A percentile compares a stretch with the other conserved stretches of the same genome.
Evolutionary conservation across 352 stramenopile genomes (phyloP).

Genomic region (Phytophthora idaei): DNA sequence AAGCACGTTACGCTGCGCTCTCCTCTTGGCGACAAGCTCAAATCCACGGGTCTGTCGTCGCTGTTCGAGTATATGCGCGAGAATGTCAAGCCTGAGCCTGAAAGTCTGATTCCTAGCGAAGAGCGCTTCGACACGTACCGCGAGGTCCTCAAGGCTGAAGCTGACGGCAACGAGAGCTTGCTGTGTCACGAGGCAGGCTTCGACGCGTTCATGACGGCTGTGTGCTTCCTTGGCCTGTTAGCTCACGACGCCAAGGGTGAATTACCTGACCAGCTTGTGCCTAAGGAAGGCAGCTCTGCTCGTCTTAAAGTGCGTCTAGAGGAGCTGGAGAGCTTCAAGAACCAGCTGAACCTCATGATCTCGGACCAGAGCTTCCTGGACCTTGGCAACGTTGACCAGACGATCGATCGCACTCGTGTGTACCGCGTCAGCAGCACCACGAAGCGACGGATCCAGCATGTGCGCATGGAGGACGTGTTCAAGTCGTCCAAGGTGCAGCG

Average conservation of each 20-base stretch:
- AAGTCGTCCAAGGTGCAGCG: conserved; percentile 64
- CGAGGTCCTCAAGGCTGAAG: conserved; percentile 55
- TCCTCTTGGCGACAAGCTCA: conserved; percentile 54
- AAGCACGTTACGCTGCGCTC: conserved; percentile 75
- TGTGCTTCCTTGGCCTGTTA: conserved; percentile 77
- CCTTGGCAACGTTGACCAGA: conserved; percentile 55
- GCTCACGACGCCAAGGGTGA: conserved; percentile 62
- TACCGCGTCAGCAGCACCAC: conserved; percentile 66
- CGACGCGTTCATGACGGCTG: conserved; percentile 85
- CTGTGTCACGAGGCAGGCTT: conserved; percentile 87
- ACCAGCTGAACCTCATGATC: conserved; percentile 84
- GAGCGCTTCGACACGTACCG: conserved; percentile 70
- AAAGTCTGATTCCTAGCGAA: conserved; percentile 60
- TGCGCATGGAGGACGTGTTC: conserved; percentile 76
- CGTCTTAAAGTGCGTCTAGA: conserved; percentile 45
- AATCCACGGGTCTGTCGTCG: conserved; percentile 62
- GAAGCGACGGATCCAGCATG: conserved; percentile 66
- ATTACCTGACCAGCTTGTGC: conserved; percentile 34
- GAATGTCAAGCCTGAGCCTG: conserved; percentile 58
- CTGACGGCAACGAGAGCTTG: conserved; percentile 52
- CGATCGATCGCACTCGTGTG: conserved; percentile 67
- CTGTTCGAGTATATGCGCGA: conserved; percentile 84
- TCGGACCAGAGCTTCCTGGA: conserved; percentile 71
- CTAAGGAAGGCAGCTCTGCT: conserved; percentile 36
- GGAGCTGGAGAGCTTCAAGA: conserved; percentile 63